phyloP scores from a whole-genome alignment of 2,329 filamentous ascomycete species.

The Diaporthe amygdali region DNA sequence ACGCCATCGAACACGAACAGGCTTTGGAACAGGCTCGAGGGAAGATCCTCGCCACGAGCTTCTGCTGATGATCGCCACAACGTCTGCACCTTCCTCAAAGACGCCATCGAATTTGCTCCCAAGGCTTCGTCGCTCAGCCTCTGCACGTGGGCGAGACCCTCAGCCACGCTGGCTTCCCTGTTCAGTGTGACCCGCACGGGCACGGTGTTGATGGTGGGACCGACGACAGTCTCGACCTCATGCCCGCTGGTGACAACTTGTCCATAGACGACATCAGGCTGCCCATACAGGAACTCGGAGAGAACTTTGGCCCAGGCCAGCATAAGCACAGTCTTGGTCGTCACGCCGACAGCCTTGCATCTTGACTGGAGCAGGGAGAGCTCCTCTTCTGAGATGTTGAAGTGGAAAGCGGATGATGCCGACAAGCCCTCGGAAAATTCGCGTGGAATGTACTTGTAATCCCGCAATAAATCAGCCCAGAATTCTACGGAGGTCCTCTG shows the following conservation, averaged over 20 bases:
- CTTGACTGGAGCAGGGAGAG: constrained; percentile 21
- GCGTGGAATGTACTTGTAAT: constrained; percentile 8
- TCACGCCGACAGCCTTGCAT: constrained; percentile 25
- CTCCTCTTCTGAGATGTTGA: neutral
- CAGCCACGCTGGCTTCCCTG: constrained; percentile 4
- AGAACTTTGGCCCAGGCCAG: constrained; percentile 32
- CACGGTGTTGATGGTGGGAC: constrained; percentile 31
- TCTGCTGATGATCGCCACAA: constrained; percentile 29
- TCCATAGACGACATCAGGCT: constrained; percentile 30
- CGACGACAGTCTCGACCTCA: constrained; percentile 27
- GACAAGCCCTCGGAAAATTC: neutral
- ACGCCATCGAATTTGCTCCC: constrained; percentile 28
- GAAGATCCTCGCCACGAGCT: neutral
- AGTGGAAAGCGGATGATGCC: constrained; percentile 25
- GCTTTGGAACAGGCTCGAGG: constrained; percentile 30
- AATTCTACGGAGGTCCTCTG: constrained; percentile 3
- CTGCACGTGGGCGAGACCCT: constrained; percentile 24
- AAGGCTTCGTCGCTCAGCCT: constrained; percentile 27
- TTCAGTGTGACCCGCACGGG: constrained; percentile 27
- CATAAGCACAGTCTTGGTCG: constrained; percentile 29
- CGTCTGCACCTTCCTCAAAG: constrained; percentile 29
- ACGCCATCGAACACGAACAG: constrained; percentile 33
- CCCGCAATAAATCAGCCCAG: constrained; percentile 1
- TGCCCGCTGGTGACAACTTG: constrained; percentile 12
- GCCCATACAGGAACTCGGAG: constrained; percentile 28